Conservation (phyloP, 208 protist species). For the Herpetomonas tarakana region DNA sequence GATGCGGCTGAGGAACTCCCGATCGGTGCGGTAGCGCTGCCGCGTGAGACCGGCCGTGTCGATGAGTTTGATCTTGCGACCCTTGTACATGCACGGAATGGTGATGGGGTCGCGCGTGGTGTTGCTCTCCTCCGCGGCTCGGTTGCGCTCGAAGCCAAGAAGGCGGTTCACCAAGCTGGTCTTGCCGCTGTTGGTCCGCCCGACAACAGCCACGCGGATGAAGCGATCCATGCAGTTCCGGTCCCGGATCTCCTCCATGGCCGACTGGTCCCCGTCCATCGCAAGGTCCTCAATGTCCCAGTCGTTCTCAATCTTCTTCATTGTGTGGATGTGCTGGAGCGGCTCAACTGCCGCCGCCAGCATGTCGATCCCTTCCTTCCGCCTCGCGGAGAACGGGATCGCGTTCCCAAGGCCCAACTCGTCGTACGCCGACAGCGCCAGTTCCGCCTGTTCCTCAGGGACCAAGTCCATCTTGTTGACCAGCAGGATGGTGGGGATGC, state of each 20-base stretch:
- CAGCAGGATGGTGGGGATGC: constrained; percentile 67
- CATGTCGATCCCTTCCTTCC: constrained; percentile 67
- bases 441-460: constrained; percentile 36
- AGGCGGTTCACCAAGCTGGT: constrained; percentile 93
- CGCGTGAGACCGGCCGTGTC: constrained; percentile 87
- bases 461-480: constrained; percentile 92
- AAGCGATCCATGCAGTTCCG: constrained; percentile 77
- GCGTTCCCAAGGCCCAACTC: constrained; percentile 66
- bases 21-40: constrained; percentile 70
- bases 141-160: constrained; percentile 86
- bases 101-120: constrained; percentile 93
- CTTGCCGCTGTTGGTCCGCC: constrained; percentile 93
- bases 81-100: constrained; percentile 85
- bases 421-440: constrained; percentile 59
- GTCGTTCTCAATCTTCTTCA: constrained; percentile 79
- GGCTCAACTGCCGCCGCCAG: constrained; percentile 71
- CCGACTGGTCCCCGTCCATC: constrained; percentile 70
- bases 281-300: constrained; percentile 89
- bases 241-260: constrained; percentile 87
- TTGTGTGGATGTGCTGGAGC: constrained; percentile 74
- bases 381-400: constrained; percentile 67
- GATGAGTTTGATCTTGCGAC: constrained; percentile 84
- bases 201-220: constrained; percentile 91
- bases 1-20: constrained; percentile 80
- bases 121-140: constrained; percentile 76